phyloP scores from a whole-genome alignment of 257 asterid genomes.

The Cinchona pubescens region DNA sequence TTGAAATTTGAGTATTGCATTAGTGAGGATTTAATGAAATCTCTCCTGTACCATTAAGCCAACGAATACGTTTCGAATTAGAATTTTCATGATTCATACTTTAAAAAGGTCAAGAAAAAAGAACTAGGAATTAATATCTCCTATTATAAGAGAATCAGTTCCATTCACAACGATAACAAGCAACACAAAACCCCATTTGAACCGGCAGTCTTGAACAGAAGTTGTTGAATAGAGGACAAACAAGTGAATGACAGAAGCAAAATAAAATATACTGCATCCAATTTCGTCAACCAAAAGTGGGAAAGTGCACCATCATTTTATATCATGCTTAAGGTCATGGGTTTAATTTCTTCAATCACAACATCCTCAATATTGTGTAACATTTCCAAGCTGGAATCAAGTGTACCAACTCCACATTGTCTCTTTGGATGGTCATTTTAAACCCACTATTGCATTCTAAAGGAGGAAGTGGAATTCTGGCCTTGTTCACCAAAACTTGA shows the following conservation, averaged over 20 bases:
- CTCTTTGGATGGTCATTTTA: too few relatives aligned
- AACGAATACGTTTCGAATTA: not conserved
- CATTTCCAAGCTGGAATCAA: not conserved
- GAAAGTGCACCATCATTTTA: not conserved
- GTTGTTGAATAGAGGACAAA: not conserved
- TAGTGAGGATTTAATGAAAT: not conserved
- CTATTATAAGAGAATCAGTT: not conserved
- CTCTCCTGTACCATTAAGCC: not conserved
- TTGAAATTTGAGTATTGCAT: not conserved
- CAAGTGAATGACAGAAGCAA: not conserved
- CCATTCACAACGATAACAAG: not conserved
- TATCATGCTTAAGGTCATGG: not conserved
- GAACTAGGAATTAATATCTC: too few relatives aligned
- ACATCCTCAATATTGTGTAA: not conserved
- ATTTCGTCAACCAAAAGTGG: not conserved
- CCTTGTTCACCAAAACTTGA: not conserved
- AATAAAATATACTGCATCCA: not conserved
- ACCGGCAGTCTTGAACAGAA: not conserved
- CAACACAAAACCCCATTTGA: not conserved
- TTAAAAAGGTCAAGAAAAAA: too few relatives aligned
- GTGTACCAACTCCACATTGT: too few relatives aligned
- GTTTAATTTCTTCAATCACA: not conserved
- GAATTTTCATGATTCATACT: not conserved
- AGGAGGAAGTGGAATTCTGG: not conserved
- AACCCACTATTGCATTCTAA: not conserved